Conservation (phyloP, 176 grass and related monocot species). For the Leersia perrieri region DNA sequence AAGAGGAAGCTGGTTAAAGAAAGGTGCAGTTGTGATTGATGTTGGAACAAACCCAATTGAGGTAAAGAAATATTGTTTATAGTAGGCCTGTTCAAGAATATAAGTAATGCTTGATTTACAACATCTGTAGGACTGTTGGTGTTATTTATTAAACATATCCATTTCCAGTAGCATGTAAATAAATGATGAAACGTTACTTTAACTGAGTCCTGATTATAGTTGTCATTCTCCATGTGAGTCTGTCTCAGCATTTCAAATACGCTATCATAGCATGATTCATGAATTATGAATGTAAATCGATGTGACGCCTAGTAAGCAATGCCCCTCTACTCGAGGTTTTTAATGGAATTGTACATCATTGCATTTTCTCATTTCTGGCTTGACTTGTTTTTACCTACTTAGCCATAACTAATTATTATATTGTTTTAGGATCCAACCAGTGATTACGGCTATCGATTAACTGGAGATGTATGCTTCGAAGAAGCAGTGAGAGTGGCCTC, state of each 20-base stretch:
- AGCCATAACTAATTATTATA: not conserved
- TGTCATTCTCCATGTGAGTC: not conserved
- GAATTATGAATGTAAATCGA: not conserved
- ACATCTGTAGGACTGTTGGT: not conserved
- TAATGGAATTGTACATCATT: not conserved
- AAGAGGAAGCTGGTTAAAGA: slow-evolving; percentile 83
- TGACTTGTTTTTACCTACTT: not conserved
- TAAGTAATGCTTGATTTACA: not conserved
- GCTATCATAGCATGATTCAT: too few relatives aligned
- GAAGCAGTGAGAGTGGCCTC: slow-evolving; percentile 78
- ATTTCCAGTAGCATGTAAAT: not conserved
- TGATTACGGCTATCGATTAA: slow-evolving; percentile 76
- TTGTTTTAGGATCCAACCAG: slow-evolving; percentile 64
- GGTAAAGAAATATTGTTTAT: slow-evolving; percentile 38
- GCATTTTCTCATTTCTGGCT: not conserved
- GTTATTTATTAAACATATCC: not conserved
- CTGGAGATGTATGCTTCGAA: slow-evolving; percentile 85
- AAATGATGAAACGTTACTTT: not conserved
- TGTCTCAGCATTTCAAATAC: not conserved
- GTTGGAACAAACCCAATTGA: slow-evolving; percentile 93
- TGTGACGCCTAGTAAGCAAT: not conserved
- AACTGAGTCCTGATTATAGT: not conserved
- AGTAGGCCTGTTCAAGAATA: not conserved
- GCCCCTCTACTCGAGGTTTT: not conserved
- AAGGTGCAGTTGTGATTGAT: slow-evolving; percentile 85